These are phyloP conservation scores for Allium cepa DNA, from an alignment of 106 monocot species.

Conservation along the genomic window DNA sequence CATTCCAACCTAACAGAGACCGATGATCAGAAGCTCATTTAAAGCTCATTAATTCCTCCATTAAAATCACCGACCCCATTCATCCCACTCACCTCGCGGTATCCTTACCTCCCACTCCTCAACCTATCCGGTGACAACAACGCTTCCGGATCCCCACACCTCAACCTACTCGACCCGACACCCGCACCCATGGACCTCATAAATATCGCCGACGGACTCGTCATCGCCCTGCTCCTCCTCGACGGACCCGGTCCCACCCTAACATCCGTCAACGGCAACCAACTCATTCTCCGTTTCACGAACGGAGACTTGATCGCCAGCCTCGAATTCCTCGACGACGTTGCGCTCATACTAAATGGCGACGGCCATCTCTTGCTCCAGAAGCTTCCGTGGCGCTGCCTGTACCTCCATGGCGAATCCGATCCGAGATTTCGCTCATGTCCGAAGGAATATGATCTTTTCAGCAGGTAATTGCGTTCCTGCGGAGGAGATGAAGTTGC, in stretches of 20 bases:
- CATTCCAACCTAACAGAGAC: no score
- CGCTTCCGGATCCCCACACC: constrained; percentile 91
- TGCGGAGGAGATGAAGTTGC: constrained; percentile 7
- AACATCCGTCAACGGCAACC: constrained; percentile 2
- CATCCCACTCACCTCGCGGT: neutral
- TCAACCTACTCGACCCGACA: constrained; percentile 61
- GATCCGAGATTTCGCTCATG: constrained; percentile 46
- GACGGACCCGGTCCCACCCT: constrained; percentile 14
- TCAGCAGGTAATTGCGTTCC: constrained; percentile 34
- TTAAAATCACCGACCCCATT: constrained; percentile 5
- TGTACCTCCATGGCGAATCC: constrained; percentile 65
- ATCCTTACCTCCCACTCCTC: constrained; percentile 13
- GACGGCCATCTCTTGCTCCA: constrained; percentile 96
- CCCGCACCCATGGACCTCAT: constrained; percentile 19
- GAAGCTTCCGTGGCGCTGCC: constrained; percentile 41
- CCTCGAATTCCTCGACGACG: constrained; percentile 12
- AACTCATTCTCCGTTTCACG: constrained; percentile 31
- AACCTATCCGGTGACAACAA: constrained; percentile 88
- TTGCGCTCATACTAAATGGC: constrained; percentile 40
- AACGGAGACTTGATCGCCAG: constrained; percentile 13
- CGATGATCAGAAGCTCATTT: neutral
- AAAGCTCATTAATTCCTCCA: constrained; percentile 10
- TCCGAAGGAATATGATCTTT: constrained; percentile 95
- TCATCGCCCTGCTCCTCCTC: constrained; percentile 46
- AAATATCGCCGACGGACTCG: constrained; percentile 36